A percentile compares a stretch with the other conserved stretches of the same genome.
Evolutionary conservation across 1,284 basidiomycete genomes (phyloP).

Genomic region (Cryptococcus sp.): DNA sequence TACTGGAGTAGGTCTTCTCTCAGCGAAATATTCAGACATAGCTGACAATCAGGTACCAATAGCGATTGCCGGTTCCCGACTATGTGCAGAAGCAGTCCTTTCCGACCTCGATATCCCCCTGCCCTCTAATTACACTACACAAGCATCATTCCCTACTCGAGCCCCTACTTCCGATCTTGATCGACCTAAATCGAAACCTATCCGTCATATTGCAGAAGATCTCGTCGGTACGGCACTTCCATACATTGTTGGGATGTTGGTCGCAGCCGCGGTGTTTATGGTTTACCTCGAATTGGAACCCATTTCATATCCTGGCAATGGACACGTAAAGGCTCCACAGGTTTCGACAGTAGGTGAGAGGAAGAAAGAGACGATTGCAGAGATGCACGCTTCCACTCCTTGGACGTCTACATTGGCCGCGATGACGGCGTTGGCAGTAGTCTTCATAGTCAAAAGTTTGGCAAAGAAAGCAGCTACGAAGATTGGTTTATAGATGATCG

Average conservation of each 20-base stretch:
- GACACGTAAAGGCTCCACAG: no score
- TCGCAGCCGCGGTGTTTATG: slow-evolving; percentile 10
- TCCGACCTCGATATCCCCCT: slow-evolving; percentile 18
- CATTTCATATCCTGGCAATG: no score
- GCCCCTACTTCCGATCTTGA: slow-evolving; percentile 6
- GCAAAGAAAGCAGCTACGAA: no score
- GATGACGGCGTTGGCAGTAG: no score
- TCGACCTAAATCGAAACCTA: slow-evolving; percentile 2
- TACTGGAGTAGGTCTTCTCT: slow-evolving; percentile 24
- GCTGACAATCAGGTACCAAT: slow-evolving; percentile 30
- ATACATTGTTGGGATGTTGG: slow-evolving; percentile 14
- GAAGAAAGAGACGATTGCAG: no score
- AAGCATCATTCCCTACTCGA: not conserved
- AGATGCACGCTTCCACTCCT: no score
- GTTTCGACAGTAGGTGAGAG: no score
- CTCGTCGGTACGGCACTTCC: slow-evolving; percentile 6
- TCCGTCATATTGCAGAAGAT: slow-evolving; percentile 16
- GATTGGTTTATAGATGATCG: no score
- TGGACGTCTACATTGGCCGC: no score
- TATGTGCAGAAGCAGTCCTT: slow-evolving; percentile 34
- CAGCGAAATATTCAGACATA: not conserved
- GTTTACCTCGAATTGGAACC: no score
- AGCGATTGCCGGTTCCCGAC: slow-evolving; percentile 36
- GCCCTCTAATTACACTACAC: slow-evolving; percentile 17
- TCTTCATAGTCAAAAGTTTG: no score